Conservation (phyloP, 441 rosid genomes). For the Eugenia klotzschiana region DNA sequence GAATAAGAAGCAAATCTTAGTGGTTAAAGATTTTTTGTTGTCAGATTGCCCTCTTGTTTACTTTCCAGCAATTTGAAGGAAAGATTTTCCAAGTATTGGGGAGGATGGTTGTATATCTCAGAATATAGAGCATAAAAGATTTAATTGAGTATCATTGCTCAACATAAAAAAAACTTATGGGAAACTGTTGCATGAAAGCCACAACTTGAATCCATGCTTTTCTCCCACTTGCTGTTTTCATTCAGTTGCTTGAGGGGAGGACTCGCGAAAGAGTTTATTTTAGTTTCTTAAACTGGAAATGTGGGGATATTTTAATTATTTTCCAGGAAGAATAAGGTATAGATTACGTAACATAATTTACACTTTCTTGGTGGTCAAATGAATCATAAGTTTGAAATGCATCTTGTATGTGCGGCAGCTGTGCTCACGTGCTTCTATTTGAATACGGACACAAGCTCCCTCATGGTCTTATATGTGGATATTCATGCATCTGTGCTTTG, state of each 20-base stretch:
- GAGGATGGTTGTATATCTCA: background rate
- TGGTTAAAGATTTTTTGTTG: background rate
- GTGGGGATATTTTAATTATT: background rate
- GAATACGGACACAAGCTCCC: background rate
- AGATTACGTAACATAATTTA: background rate
- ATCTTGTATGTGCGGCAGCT: background rate
- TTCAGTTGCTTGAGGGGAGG: background rate
- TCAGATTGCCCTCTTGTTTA: background rate
- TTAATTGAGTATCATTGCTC: background rate
- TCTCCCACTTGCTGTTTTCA: background rate
- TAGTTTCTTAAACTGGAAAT: background rate
- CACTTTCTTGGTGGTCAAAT: background rate
- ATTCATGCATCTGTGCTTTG: background rate
- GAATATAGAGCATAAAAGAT: background rate
- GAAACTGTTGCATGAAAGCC: background rate
- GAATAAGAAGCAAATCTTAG: background rate
- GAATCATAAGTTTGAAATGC: background rate
- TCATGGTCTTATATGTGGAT: background rate
- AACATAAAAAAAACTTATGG: background rate
- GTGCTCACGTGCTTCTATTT: background rate
- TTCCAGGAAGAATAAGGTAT: background rate
- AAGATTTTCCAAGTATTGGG: background rate
- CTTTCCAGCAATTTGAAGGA: background rate
- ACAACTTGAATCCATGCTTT: background rate
- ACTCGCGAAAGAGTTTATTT: background rate